phyloP scores from a whole-genome alignment of 495 filamentous ascomycete genomes.

The Daldinia concentrica region DNA sequence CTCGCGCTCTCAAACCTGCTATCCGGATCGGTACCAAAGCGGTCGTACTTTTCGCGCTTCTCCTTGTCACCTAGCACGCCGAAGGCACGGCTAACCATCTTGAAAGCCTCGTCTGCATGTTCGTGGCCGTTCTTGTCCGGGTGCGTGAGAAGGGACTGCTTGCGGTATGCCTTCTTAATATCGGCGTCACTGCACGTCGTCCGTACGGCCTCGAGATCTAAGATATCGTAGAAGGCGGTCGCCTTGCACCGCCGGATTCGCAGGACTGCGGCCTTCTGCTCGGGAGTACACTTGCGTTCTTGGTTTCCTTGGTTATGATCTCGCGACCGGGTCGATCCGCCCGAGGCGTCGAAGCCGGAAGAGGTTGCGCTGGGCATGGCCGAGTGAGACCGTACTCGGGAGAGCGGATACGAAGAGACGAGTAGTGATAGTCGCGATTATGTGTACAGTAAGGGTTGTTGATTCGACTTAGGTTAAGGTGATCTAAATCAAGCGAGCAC shows the following conservation, averaged over 20 bases:
- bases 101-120: conserved; percentile 96
- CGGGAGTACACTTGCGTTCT: conserved; percentile 84
- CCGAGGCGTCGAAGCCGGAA: conserved; percentile 72
- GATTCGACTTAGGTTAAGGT: neutral
- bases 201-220: conserved; percentile 69
- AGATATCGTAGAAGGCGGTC: conserved; percentile 91
- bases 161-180: conserved; percentile 95
- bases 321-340: conserved; percentile 73
- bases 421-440: neutral
- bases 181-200: conserved; percentile 75
- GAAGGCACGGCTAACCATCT: conserved; percentile 95
- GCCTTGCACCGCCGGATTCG: conserved; percentile 83
- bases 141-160: conserved; percentile 86
- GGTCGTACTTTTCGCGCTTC: conserved; percentile 87
- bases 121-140: conserved; percentile 99
- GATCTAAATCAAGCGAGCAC: neutral
- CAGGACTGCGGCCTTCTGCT: conserved; percentile 89
- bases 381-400: conserved; percentile 18
- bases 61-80: conserved; percentile 92
- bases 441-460: neutral
- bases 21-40: conserved; percentile 91
- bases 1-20: conserved; percentile 75
- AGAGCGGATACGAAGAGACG: neutral
- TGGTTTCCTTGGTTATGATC: conserved; percentile 95
- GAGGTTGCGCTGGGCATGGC: conserved; percentile 81